phyloP scores from a whole-genome alignment of 2,329 filamentous ascomycete genomes.

The Ceratocystiopsis brevicomis region DNA sequence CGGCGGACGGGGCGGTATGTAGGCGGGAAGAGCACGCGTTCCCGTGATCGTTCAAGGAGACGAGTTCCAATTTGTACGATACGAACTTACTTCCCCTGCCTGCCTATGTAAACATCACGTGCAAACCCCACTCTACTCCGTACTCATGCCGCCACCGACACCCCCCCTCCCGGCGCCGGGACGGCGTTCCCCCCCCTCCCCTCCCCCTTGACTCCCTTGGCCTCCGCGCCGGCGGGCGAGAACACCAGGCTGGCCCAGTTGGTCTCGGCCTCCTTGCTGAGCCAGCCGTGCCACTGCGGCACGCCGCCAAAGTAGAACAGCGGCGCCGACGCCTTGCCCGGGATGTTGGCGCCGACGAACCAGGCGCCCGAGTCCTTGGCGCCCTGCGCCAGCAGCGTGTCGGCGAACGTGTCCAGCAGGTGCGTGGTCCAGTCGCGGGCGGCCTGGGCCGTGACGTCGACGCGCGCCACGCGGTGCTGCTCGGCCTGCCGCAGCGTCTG shows the following conservation, averaged over 20 bases:
- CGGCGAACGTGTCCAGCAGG: conserved; percentile 1
- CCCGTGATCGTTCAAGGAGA: neutral
- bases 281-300: conserved; percentile 1
- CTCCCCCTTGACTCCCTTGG: too few species aligned
- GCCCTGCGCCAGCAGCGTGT: conserved; percentile 1
- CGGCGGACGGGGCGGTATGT: neutral
- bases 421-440: conserved; percentile 1
- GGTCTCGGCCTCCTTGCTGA: conserved; percentile 1
- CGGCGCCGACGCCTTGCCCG: conserved; percentile 7
- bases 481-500: conserved; percentile 5
- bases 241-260: neutral
- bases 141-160: too few species aligned
- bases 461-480: neutral
- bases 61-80: too few species aligned
- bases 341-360: conserved; percentile 11
- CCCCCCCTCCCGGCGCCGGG: too few species aligned
- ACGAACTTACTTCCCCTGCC: too few species aligned
- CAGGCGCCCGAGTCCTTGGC: conserved; percentile 6
- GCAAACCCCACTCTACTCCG: too few species aligned
- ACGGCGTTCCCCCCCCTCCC: too few species aligned
- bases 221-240: neutral
- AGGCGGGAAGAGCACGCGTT: too few species aligned
- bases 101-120: too few species aligned
- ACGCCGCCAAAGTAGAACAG: conserved; percentile 8
- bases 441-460: conserved; percentile 4